Conservation (phyloP, 495 filamentous ascomycete species). For the Rostrohypoxylon terebratum region DNA sequence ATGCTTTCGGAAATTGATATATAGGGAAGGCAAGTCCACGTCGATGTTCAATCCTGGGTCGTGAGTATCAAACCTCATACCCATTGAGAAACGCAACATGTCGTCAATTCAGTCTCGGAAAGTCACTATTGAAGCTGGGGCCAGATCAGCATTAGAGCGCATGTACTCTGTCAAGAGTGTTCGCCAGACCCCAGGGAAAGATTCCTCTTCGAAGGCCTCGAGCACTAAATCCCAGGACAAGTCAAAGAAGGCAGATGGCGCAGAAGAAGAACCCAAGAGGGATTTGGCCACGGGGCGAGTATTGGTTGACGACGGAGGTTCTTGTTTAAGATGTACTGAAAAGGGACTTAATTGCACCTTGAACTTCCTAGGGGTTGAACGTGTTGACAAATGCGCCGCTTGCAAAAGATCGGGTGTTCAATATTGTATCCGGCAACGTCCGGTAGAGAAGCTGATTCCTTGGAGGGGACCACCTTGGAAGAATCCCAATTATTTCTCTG, state of each 20-base stretch:
- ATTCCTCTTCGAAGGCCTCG: background rate
- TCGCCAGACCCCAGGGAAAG: background rate
- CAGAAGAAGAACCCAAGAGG: background rate
- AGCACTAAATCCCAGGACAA: background rate
- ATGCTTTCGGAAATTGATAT: background rate
- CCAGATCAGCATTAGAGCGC: background rate
- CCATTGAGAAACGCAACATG: background rate
- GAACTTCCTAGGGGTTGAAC: slow-evolving; percentile 30
- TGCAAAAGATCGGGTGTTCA: slow-evolving; percentile 27
- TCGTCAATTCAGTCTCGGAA: background rate
- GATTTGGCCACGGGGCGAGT: slow-evolving; percentile 32
- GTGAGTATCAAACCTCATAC: background rate
- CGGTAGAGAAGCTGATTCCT: background rate
- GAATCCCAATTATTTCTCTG: slow-evolving; percentile 42
- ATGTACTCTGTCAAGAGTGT: background rate
- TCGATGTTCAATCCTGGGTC: background rate
- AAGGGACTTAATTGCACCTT: slow-evolving; percentile 48
- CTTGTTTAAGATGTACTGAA: slow-evolving; percentile 40
- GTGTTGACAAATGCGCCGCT: slow-evolving; percentile 29
- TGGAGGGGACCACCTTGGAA: slow-evolving; percentile 41
- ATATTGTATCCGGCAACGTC: slow-evolving; percentile 36
- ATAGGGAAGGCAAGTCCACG: background rate
- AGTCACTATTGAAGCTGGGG: too few species aligned
- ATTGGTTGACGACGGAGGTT: slow-evolving; percentile 24
- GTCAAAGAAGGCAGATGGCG: background rate